phyloP scores from a whole-genome alignment of 2,329 filamentous ascomycete species.

The Pseudofabraea citricarpa region DNA sequence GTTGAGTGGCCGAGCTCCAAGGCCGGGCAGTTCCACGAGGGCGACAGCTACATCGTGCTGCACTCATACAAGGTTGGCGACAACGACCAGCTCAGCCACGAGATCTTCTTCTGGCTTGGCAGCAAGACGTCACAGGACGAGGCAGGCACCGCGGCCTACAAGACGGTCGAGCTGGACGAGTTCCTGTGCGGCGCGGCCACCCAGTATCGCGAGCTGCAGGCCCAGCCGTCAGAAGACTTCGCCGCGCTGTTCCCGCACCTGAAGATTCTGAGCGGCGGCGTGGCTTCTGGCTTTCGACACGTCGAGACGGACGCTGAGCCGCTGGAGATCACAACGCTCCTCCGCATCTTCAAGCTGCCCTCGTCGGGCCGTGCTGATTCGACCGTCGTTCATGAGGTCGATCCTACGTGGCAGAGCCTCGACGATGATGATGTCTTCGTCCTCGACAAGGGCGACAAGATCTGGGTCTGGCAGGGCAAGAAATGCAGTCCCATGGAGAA shows the following conservation, averaged over 20 bases:
- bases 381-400: slow-evolving; percentile 59
- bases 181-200: slow-evolving; percentile 56
- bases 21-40: slow-evolving; percentile 59
- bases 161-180: slow-evolving; percentile 66
- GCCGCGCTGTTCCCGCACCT: slow-evolving; percentile 54
- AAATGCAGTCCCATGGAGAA: slow-evolving; percentile 65
- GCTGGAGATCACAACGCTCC: slow-evolving; percentile 48
- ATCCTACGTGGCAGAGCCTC: slow-evolving; percentile 55
- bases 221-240: slow-evolving; percentile 49
- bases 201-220: slow-evolving; percentile 62
- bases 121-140: slow-evolving; percentile 63
- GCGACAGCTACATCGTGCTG: slow-evolving; percentile 64
- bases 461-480: slow-evolving; percentile 66
- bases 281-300: slow-evolving; percentile 57
- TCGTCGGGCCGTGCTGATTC: slow-evolving; percentile 39
- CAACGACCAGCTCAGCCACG: slow-evolving; percentile 48
- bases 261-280: slow-evolving; percentile 56
- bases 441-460: slow-evolving; percentile 56
- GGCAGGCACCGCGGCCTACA: slow-evolving; percentile 64
- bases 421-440: slow-evolving; percentile 65
- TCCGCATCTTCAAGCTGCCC: slow-evolving; percentile 57
- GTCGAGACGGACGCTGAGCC: slow-evolving; percentile 47
- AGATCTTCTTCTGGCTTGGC: slow-evolving; percentile 69
- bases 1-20: slow-evolving; percentile 53
- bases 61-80: slow-evolving; percentile 50